A percentile compares a stretch with the other conserved stretches of the same genome.
These are phyloP conservation scores for Panaeolus cyanescens DNA, from an alignment of 768 basidiomycete species.

Conservation along the genomic window DNA sequence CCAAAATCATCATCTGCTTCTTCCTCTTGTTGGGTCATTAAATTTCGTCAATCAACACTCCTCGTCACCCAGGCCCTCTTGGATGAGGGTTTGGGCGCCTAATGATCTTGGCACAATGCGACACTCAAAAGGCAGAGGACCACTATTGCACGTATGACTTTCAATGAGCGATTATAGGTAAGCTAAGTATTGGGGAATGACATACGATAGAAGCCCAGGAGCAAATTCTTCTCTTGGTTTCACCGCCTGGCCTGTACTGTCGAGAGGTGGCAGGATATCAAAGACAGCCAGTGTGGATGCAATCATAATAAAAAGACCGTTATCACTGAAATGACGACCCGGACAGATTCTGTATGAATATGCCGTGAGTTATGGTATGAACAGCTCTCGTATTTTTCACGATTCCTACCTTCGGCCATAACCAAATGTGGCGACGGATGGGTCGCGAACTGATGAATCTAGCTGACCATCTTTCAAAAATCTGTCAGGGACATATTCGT, in stretches of 20 bases:
- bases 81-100: no score
- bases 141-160: background rate
- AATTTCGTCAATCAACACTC: no score
- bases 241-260: background rate
- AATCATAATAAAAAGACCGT: background rate
- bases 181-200: background rate
- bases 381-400: no score
- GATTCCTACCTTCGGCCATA: slow-evolving; percentile 5
- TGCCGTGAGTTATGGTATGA: slow-evolving; percentile 11
- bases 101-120: background rate
- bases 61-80: no score
- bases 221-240: slow-evolving; percentile 35
- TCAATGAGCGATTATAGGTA: background rate
- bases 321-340: slow-evolving; percentile 18
- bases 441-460: slow-evolving; percentile 10
- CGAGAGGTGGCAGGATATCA: slow-evolving; percentile 6
- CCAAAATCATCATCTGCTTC: no score
- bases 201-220: slow-evolving; percentile 46
- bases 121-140: background rate
- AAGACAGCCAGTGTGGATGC: slow-evolving; percentile 1
- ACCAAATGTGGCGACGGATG: slow-evolving; percentile 15
- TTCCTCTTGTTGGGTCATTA: no score
- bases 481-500: slow-evolving; percentile 21
- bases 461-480: slow-evolving; percentile 17
- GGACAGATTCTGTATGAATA: background rate